Percentiles rank a stretch among this genome's conserved stretches.
These are phyloP conservation scores for Lactarius hengduanensis DNA, from an alignment of 768 basidiomycete genomes.

Conservation along the genomic window DNA sequence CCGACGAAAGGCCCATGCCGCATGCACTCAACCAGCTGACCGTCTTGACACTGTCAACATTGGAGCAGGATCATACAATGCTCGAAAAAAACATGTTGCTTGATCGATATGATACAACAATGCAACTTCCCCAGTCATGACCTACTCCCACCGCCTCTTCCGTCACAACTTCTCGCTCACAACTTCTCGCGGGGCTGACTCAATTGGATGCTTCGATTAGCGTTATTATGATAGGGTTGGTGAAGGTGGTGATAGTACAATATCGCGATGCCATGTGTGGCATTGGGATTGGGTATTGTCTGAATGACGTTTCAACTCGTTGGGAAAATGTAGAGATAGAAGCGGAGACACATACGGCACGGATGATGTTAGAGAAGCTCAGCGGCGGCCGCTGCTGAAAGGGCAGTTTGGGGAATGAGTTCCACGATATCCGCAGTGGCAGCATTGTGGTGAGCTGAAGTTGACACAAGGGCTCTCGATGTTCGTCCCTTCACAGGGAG, in stretches of 20 bases:
- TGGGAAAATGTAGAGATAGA: background rate
- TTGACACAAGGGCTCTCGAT: slow-evolving; percentile 38
- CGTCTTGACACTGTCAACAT: background rate
- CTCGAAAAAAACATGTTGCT: slow-evolving; percentile 14
- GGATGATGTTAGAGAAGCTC: slow-evolving; percentile 26
- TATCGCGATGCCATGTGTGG: slow-evolving; percentile 22
- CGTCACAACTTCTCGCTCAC: background rate
- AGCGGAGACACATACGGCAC: slow-evolving; percentile 7
- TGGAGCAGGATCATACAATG: slow-evolving; percentile 4
- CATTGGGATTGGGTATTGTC: slow-evolving; percentile 11
- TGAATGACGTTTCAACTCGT: background rate
- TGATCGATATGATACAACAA: slow-evolving; percentile 24
- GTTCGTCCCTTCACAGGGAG: slow-evolving; percentile 29
- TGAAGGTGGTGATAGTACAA: slow-evolving; percentile 22
- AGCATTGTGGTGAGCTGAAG: slow-evolving; percentile 63
- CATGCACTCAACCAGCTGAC: background rate
- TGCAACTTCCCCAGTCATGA: slow-evolving; percentile 7
- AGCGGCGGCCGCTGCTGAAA: slow-evolving; percentile 43
- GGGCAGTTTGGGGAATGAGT: slow-evolving; percentile 53
- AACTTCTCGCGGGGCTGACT: slow-evolving; percentile 4
- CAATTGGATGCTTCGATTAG: slow-evolving; percentile 14
- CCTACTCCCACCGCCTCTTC: background rate
- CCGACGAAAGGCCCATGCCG: background rate
- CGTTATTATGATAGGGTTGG: slow-evolving; percentile 19
- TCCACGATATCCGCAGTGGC: slow-evolving; percentile 68